These are phyloP conservation scores for Neurospora sp. DNA, from an alignment of 495 filamentous ascomycete species.

Conservation along the genomic window DNA sequence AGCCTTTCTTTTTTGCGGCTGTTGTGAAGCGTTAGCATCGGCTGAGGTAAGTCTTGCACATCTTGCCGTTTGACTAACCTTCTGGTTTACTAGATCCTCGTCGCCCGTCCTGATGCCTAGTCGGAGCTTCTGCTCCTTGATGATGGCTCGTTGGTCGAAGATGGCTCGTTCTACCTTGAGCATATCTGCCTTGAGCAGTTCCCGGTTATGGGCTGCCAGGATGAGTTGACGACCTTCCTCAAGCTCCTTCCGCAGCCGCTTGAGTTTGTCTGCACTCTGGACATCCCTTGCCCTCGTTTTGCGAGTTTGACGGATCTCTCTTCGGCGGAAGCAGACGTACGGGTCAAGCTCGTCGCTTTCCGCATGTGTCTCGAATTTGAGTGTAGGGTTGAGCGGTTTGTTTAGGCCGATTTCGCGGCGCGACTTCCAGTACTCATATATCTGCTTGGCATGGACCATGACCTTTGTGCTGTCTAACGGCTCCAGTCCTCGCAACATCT, in stretches of 20 bases:
- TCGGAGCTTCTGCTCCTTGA: constrained; percentile 81
- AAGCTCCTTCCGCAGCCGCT: constrained; percentile 80
- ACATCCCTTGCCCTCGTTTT: constrained; percentile 92
- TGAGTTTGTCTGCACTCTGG: constrained; percentile 88
- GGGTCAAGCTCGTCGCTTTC: constrained; percentile 94
- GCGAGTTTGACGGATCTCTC: constrained; percentile 86
- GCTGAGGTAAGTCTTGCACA: constrained; percentile 1
- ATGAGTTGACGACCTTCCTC: constrained; percentile 81
- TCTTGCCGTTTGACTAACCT: constrained; percentile 45
- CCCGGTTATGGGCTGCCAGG: constrained; percentile 63
- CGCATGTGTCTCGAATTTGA: constrained; percentile 88
- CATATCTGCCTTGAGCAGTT: constrained; percentile 65
- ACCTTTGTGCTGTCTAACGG: constrained; percentile 54
- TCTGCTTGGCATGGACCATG: constrained; percentile 65
- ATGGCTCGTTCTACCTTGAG: constrained; percentile 61
- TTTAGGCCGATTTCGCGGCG: constrained; percentile 56
- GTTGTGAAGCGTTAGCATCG: constrained; percentile 28
- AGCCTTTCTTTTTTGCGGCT: constrained; percentile 62
- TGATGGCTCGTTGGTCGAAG: constrained; percentile 66
- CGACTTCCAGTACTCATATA: constrained; percentile 87
- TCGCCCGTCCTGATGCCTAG: constrained; percentile 85
- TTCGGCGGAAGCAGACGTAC: constrained; percentile 95
- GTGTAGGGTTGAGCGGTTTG: constrained; percentile 54
- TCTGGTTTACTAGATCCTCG: constrained; percentile 89
- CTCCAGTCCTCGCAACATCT: constrained; percentile 69